Evolutionary conservation across 139 green algal genomes (phyloP).

Genomic region (Axilococcus clingmanii): DNA sequence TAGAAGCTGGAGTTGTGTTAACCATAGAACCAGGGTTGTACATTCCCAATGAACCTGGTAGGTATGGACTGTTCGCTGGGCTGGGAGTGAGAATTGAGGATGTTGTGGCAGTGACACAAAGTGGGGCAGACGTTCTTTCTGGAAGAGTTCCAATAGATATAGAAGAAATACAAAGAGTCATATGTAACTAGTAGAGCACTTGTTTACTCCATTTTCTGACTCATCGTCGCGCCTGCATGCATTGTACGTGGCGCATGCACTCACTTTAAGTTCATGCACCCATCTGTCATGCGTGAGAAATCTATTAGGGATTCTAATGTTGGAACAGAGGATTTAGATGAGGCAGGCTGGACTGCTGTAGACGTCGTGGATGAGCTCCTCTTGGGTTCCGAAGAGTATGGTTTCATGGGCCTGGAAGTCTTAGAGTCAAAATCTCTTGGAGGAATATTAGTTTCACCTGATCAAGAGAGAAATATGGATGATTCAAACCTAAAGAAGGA

Average conservation of each 20-base stretch:
- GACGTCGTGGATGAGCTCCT: conserved; percentile 50
- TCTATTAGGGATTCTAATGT: no score
- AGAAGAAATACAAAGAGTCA: conserved; percentile 22
- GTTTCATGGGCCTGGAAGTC: conserved; percentile 70
- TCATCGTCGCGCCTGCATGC: no score
- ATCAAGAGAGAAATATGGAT: background rate
- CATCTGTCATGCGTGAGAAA: no score
- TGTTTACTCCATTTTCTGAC: no score
- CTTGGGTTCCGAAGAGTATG: conserved; percentile 57
- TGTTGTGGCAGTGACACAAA: conserved; percentile 49
- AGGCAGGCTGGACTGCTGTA: conserved; percentile 53
- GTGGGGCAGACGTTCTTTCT: conserved; percentile 26
- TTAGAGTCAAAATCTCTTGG: no score
- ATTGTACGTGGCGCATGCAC: background rate
- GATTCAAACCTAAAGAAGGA: conserved; percentile 7
- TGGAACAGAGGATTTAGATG: no score
- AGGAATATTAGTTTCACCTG: no score
- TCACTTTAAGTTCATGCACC: background rate
- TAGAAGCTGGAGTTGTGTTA: conserved; percentile 53
- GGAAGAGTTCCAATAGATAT: conserved; percentile 14
- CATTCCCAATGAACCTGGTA: conserved; percentile 52
- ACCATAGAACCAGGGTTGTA: conserved; percentile 83
- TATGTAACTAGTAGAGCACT: conserved; percentile 4
- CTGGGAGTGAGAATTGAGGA: conserved; percentile 72
- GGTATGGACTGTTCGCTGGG: conserved; percentile 37